Conservation (phyloP, 2,329 filamentous ascomycete species). For the Macrophomina tecta region DNA sequence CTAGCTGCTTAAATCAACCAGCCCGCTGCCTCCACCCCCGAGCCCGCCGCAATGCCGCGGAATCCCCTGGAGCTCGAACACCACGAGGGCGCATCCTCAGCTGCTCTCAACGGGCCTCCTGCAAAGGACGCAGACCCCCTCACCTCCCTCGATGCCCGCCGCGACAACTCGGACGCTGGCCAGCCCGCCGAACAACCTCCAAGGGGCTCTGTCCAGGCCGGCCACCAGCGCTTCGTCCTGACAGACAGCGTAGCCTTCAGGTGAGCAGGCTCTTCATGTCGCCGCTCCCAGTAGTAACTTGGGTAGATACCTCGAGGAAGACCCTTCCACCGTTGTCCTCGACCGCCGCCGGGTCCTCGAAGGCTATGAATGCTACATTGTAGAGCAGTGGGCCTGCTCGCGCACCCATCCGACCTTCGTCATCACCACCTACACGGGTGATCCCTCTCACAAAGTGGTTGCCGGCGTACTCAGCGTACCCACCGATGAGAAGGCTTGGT, state of each 20-base stretch:
- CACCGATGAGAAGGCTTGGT: constrained; percentile 80
- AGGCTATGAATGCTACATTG: constrained; percentile 91
- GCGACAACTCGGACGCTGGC: constrained; percentile 1
- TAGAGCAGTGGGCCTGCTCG: constrained; percentile 98
- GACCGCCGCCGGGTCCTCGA: constrained; percentile 72
- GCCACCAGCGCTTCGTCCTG: constrained; percentile 66
- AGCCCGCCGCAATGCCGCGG: constrained; percentile 16
- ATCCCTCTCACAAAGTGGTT: constrained; percentile 76
- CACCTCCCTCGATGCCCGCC: constrained; percentile 13
- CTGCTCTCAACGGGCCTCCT: not conserved
- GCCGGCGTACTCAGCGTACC: constrained; percentile 84
- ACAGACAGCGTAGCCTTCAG: constrained; percentile 70
- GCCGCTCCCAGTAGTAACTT: not conserved
- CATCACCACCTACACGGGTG: constrained; percentile 91
- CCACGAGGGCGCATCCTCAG: not conserved
- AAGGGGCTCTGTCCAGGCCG: constrained; percentile 37
- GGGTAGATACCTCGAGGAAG: constrained; percentile 77
- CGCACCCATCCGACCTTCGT: constrained; percentile 87
- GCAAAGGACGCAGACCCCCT: not conserved
- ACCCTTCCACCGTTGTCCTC: constrained; percentile 75
- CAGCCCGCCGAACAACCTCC: constrained; percentile 3
- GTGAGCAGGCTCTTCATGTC: constrained; percentile 31
- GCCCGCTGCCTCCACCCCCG: not conserved
- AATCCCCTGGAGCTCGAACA: constrained; percentile 2
- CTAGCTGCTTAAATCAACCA: not conserved